These are phyloP conservation scores for Cytospora chrysosperma DNA, from an alignment of 2,329 filamentous ascomycete species.

Conservation along the genomic window DNA sequence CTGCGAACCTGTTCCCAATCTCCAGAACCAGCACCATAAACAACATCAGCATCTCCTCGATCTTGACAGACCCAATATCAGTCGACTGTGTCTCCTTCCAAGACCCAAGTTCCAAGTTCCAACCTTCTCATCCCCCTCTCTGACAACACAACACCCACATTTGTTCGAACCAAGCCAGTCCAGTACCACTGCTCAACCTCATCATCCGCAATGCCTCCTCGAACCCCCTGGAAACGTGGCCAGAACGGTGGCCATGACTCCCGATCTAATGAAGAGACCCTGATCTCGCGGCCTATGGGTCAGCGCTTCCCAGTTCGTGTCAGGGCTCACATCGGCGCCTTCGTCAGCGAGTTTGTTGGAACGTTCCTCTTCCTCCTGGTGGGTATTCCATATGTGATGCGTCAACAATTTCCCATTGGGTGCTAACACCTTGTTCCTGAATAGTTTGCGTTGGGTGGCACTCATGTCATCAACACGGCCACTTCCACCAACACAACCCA, in stretches of 20 bases:
- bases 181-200: neutral
- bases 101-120: neutral
- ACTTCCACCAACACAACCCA: constrained; percentile 23
- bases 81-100: neutral
- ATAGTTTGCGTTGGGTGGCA: constrained; percentile 32
- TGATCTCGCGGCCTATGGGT: constrained; percentile 11
- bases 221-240: constrained; percentile 15
- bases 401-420: too few relatives aligned
- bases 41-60: neutral
- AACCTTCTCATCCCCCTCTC: neutral
- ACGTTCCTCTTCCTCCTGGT: constrained; percentile 53
- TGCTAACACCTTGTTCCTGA: neutral
- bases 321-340: constrained; percentile 41
- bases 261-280: constrained; percentile 9
- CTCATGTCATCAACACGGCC: constrained; percentile 31
- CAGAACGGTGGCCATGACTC: constrained; percentile 11
- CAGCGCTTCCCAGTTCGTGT: constrained; percentile 5
- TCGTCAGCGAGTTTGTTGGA: constrained; percentile 51
- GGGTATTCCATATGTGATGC: constrained; percentile 13
- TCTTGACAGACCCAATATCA: neutral
- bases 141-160: neutral
- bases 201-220: constrained; percentile 20
- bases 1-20: neutral
- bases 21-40: neutral
- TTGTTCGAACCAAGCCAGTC: neutral